These are phyloP conservation scores for Fusarium buharicum DNA, from an alignment of 2,329 filamentous ascomycete species.

Conservation along the genomic window DNA sequence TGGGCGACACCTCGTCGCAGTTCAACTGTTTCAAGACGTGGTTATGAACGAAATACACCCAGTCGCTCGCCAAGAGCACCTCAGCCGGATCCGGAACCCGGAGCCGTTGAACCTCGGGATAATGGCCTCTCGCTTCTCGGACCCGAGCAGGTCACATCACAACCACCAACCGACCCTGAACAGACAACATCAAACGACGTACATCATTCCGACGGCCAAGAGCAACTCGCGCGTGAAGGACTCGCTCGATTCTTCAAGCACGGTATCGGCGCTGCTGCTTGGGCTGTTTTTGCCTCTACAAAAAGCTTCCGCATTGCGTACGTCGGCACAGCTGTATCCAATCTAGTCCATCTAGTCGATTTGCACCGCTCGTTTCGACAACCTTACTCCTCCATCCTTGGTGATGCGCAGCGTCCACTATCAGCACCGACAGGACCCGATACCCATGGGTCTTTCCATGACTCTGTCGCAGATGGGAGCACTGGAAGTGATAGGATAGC, in stretches of 20 bases:
- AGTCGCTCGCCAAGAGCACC: conserved; percentile 10
- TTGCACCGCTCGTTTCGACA: conserved; percentile 41
- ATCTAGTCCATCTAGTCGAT: conserved; percentile 39
- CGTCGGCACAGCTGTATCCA: conserved; percentile 42
- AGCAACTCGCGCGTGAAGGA: conserved; percentile 40
- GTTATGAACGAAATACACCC: not conserved
- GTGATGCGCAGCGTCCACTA: conserved; percentile 8
- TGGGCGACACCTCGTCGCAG: conserved; percentile 34
- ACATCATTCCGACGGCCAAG: conserved; percentile 26
- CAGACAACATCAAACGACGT: conserved; percentile 17
- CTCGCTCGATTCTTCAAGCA: conserved; percentile 42
- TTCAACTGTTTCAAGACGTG: conserved; percentile 20
- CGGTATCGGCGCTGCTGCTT: conserved; percentile 40
- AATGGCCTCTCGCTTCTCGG: conserved; percentile 8
- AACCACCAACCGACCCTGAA: not conserved
- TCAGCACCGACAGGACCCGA: conserved; percentile 29
- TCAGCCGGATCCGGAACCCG: conserved; percentile 20
- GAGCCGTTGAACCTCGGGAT: conserved; percentile 17
- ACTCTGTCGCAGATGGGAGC: conserved; percentile 27
- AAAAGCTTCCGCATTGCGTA: conserved; percentile 45
- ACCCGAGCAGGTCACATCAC: not conserved
- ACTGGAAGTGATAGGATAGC: conserved; percentile 18
- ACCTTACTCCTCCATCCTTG: conserved; percentile 29
- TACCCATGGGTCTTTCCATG: conserved; percentile 26
- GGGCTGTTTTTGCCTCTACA: conserved; percentile 40